Percentiles rank a stretch among this genome's conserved stretches.
phyloP scores from a whole-genome alignment of 1,284 basidiomycete genomes.

The Naganishia liquefaciens region DNA sequence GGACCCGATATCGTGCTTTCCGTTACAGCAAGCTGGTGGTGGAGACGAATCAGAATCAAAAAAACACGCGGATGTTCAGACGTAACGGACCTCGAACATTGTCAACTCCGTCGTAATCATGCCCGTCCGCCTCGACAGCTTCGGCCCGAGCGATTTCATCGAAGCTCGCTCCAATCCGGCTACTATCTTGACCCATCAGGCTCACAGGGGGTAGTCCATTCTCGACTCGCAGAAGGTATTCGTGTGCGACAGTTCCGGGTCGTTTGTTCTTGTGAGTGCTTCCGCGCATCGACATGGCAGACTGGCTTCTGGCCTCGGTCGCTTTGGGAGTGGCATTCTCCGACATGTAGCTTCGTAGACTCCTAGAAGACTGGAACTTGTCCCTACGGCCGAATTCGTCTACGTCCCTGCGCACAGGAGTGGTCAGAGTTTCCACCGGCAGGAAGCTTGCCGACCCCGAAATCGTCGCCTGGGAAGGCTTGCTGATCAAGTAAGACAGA shows the following conservation, averaged over 20 bases:
- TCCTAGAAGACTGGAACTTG: conserved; percentile 43
- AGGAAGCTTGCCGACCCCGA: conserved; percentile 31
- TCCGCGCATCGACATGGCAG: conserved; percentile 66
- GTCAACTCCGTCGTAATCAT: conserved; percentile 87
- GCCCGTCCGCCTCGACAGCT: conserved; percentile 69
- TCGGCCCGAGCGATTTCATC: conserved; percentile 60
- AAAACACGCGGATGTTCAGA: neutral
- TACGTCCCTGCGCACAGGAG: conserved; percentile 37
- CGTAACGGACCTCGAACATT: conserved; percentile 66
- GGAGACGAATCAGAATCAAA: conserved; percentile 31
- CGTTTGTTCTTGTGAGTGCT: conserved; percentile 66
- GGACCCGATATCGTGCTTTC: conserved; percentile 71
- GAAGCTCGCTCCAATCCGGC: conserved; percentile 66
- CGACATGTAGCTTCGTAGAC: conserved; percentile 44
- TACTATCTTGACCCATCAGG: conserved; percentile 35
- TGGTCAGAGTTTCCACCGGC: conserved; percentile 29
- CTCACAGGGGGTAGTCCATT: conserved; percentile 34
- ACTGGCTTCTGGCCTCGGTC: conserved; percentile 59
- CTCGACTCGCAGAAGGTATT: conserved; percentile 72
- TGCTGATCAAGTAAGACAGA: conserved; percentile 49
- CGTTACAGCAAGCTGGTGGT: conserved; percentile 78
- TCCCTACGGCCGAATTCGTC: conserved; percentile 48
- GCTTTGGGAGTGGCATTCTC: conserved; percentile 46
- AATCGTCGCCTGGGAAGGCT: conserved; percentile 39
- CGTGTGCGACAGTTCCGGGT: conserved; percentile 81